Evolutionary conservation across 805 yeast genomes (phyloP).

Genomic region (Metschnikowia dekortorum): DNA sequence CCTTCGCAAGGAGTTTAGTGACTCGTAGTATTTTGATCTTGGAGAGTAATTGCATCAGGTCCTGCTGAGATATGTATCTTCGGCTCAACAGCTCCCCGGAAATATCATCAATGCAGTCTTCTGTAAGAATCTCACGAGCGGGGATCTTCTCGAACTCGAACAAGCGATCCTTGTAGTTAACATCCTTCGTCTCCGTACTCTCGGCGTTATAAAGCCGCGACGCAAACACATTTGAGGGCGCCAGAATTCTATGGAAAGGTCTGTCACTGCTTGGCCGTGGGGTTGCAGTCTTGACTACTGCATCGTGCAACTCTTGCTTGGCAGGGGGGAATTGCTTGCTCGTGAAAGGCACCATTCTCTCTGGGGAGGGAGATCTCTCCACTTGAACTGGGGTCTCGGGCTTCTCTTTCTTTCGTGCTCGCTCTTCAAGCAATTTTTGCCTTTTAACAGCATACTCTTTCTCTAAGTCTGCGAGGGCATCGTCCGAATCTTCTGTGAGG

Average conservation of each 20-base stretch:
- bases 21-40: constrained; percentile 55
- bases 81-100: constrained; percentile 14
- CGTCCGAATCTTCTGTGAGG: constrained; percentile 36
- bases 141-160: constrained; percentile 18
- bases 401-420: constrained; percentile 12
- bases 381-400: constrained; percentile 5
- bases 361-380: constrained; percentile 16
- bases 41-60: constrained; percentile 25
- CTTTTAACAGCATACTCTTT: constrained; percentile 32
- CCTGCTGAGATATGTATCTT: constrained; percentile 6
- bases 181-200: background rate
- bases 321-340: background rate
- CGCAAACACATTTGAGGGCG: constrained; percentile 12
- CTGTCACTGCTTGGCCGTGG: background rate
- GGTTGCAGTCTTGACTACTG: background rate
- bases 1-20: constrained; percentile 57
- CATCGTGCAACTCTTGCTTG: background rate
- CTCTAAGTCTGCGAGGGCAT: constrained; percentile 33
- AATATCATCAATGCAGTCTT: constrained; percentile 4
- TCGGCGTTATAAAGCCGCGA: constrained; percentile 9
- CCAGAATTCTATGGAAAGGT: constrained; percentile 6
- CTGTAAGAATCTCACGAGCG: background rate
- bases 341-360: background rate
- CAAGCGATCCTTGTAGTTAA: constrained; percentile 11
- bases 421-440: constrained; percentile 17